phyloP scores from a whole-genome alignment of 192 early-diverging fungal species.

The Thoreauomyces humboldtii region DNA sequence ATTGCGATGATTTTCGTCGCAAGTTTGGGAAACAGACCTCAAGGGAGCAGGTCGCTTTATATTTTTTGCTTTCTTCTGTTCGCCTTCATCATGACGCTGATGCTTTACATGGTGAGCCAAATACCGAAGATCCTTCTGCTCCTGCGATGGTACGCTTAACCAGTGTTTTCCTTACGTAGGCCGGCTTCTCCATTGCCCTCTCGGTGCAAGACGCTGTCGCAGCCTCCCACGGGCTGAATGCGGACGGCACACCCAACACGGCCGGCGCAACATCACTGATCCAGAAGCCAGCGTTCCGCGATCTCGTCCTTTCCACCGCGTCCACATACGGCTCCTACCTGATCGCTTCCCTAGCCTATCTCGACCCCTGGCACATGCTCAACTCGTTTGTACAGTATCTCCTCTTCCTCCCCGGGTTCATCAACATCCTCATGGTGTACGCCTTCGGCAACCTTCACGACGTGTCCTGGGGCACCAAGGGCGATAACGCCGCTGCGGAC shows the following conservation, averaged over 20 bases:
- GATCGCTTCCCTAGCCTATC: slow-evolving; percentile 37
- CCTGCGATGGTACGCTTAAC: background rate
- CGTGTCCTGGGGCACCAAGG: slow-evolving; percentile 61
- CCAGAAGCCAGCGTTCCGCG: slow-evolving; percentile 27
- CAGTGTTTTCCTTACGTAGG: slow-evolving; percentile 1
- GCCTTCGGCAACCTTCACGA: slow-evolving; percentile 57
- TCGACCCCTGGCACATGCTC: slow-evolving; percentile 58
- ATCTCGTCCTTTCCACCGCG: slow-evolving; percentile 38
- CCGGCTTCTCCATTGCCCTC: slow-evolving; percentile 34
- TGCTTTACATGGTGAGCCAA: slow-evolving; percentile 44
- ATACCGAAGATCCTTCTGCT: too few species aligned
- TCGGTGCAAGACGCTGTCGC: slow-evolving; percentile 22
- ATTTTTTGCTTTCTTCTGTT: slow-evolving; percentile 45
- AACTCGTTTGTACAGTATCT: slow-evolving; percentile 38
- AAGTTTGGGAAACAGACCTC: slow-evolving; percentile 55
- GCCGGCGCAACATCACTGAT: slow-evolving; percentile 22
- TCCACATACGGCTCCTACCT: slow-evolving; percentile 58
- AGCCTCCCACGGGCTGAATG: background rate
- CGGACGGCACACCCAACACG: slow-evolving; percentile 15
- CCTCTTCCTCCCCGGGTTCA: slow-evolving; percentile 46
- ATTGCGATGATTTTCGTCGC: slow-evolving; percentile 49
- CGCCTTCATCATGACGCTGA: slow-evolving; percentile 42
- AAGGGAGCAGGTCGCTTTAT: slow-evolving; percentile 45
- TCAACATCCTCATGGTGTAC: slow-evolving; percentile 59
- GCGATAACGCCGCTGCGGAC: slow-evolving; percentile 35